Evolutionary conservation across 108 stramenopile species (phyloP).

Genomic region (Heterococcus sp.): DNA sequence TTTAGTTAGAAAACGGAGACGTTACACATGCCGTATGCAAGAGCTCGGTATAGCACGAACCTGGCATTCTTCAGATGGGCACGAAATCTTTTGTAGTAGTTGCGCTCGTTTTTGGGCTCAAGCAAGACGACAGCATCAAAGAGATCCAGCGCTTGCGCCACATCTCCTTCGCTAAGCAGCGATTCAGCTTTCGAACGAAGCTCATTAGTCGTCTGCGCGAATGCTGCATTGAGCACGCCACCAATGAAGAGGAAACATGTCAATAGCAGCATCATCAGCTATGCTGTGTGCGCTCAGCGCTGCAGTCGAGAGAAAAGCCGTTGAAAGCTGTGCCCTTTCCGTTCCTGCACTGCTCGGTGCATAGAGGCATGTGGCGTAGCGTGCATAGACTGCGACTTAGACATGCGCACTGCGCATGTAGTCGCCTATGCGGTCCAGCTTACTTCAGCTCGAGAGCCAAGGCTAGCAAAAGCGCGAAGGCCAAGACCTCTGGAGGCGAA

Average conservation of each 20-base stretch:
- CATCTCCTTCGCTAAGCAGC: not conserved
- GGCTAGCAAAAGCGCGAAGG: too few species aligned
- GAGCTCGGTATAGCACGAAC: constrained; percentile 1
- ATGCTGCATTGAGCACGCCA: not conserved
- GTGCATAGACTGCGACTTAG: too few species aligned
- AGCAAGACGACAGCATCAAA: constrained; percentile 63
- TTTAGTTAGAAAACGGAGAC: not conserved
- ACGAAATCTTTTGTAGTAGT: constrained; percentile 80
- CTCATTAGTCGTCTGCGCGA: not conserved
- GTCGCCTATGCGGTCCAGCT: too few species aligned
- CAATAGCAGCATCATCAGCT: not conserved
- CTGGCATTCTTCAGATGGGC: constrained; percentile 71
- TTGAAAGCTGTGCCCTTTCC: too few species aligned
- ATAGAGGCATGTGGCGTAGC: too few species aligned
- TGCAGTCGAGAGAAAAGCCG: too few species aligned
- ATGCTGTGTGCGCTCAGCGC: not conserved
- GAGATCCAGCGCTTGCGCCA: not conserved
- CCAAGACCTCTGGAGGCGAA: too few species aligned
- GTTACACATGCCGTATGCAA: not conserved
- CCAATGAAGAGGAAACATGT: not conserved
- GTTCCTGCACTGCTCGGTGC: too few species aligned
- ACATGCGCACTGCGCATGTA: too few species aligned
- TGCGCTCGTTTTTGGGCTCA: constrained; percentile 81
- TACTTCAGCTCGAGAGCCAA: too few species aligned
- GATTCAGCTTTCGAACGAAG: not conserved